A percentile compares a stretch with the other conserved stretches of the same genome.
Evolutionary conservation across 192 early-diverging fungal species (phyloP).

Genomic region (Dissophora globulifera): DNA sequence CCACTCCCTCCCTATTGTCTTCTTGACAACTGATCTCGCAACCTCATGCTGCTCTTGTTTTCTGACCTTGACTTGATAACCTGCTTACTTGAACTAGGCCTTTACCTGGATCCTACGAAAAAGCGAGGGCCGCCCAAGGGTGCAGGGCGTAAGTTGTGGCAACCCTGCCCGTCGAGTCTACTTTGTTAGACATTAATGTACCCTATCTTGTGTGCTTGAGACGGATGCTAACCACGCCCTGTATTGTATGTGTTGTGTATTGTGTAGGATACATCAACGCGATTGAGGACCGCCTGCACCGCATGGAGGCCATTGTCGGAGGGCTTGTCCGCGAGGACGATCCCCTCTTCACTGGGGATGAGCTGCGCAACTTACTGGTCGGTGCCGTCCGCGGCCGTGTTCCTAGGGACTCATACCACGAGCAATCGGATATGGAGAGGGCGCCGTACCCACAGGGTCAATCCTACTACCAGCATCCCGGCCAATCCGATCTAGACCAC

Average conservation of each 20-base stretch:
- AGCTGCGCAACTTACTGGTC: conserved; percentile 2
- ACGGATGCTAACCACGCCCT: neutral
- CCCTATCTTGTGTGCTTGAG: neutral
- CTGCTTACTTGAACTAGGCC: conserved; percentile 12
- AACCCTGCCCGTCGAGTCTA: no score
- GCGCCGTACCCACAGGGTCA: neutral
- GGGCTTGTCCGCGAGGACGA: conserved; percentile 64
- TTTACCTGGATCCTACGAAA: conserved; percentile 62
- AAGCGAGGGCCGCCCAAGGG: conserved; percentile 85
- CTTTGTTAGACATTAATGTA: no score
- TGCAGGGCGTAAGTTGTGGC: conserved; percentile 48
- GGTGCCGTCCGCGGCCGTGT: conserved; percentile 1
- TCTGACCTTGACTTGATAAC: neutral
- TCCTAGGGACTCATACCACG: conserved; percentile 11
- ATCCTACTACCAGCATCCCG: conserved; percentile 4
- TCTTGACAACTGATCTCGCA: no score
- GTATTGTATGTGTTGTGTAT: neutral
- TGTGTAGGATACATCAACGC: conserved; percentile 81
- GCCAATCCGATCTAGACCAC: conserved; percentile 14
- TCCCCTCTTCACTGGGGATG: conserved; percentile 15
- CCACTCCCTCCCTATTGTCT: no score
- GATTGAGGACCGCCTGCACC: conserved; percentile 79
- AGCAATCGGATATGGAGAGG: neutral
- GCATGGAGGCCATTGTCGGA: conserved; percentile 74
- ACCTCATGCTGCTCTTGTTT: neutral